Base-by-base conservation (phyloP, 164 flowering plant species). In the Vitis labrusca region DNA sequence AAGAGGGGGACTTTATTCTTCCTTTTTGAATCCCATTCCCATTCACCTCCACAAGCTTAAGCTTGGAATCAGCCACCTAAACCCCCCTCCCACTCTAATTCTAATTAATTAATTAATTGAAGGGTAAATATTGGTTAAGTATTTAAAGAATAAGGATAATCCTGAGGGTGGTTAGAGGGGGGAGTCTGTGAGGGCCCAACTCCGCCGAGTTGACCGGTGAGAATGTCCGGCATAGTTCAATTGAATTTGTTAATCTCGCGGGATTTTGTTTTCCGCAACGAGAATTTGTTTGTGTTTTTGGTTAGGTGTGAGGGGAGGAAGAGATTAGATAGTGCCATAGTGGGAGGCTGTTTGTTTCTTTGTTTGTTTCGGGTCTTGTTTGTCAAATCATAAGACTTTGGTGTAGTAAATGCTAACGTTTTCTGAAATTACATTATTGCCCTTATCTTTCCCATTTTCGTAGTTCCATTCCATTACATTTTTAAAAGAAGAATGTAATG, bases 1-100 rank as follows among this genome's bases (percentile, higher is more conserved):
- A 29, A 49, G 23, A 44, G 2, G n/a, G 10, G 10, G 13, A 44
- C 73, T 69, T 73, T 63, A 70, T 78, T 73, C 75, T 63, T 19
- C 32, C 32, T 37, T 74, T 54, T 65, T 67, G 49, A 62, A 62
- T 61, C 53, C 29, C 29, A 52, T 61, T 53, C 68, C 65, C 63
- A 55, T 65, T 73, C 58, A 23, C 53, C 32, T 19, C 59, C 62
- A 66, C 54, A 17, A 47, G 61, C 56, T 4, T 49, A 63, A 64
- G 69, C 13, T 66, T 8, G 59, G 68, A 53, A 76, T 50, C 62
- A 61, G 50, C 3, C 27, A 15, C 55, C 2, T 32, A 66, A 66
- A 66, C 4, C 1, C 52, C 52, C 44, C 7, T 37, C 0, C 44
- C 44, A 37, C 44, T 49, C 27, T 30, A 50, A 32, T 59, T 16